phyloP scores from a whole-genome alignment of 2,329 filamentous ascomycete genomes.

The Leptodontidium sp. region DNA sequence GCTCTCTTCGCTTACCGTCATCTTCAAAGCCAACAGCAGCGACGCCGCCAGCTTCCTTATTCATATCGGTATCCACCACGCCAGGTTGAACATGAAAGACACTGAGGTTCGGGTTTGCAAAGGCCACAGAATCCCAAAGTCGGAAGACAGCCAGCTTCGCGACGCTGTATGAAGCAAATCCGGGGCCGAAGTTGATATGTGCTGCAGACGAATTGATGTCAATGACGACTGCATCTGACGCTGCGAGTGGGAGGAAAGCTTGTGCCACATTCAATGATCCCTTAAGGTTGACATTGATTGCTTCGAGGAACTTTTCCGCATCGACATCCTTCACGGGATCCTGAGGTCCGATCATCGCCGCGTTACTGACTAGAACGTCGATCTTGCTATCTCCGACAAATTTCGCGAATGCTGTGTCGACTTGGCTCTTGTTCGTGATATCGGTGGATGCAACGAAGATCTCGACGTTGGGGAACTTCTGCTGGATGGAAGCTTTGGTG shows the following conservation, averaged over 20 bases:
- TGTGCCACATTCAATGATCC: slow-evolving; percentile 47
- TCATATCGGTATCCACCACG: slow-evolving; percentile 44
- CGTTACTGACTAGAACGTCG: slow-evolving; percentile 53
- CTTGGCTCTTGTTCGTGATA: slow-evolving; percentile 44
- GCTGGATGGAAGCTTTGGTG: slow-evolving; percentile 49
- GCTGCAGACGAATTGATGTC: slow-evolving; percentile 48
- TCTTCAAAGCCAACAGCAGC: slow-evolving; percentile 41
- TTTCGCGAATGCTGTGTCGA: slow-evolving; percentile 48
- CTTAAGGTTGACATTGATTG: slow-evolving; percentile 48
- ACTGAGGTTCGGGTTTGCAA: slow-evolving; percentile 43
- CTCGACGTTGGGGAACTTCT: slow-evolving; percentile 48
- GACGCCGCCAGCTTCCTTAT: slow-evolving; percentile 40
- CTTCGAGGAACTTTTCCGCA: slow-evolving; percentile 47
- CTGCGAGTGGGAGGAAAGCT: slow-evolving; percentile 48
- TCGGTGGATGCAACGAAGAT: slow-evolving; percentile 47
- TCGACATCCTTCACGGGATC: slow-evolving; percentile 45
- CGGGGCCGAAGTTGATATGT: slow-evolving; percentile 45
- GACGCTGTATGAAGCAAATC: slow-evolving; percentile 42
- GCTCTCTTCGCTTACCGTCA: slow-evolving; percentile 42
- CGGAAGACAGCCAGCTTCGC: slow-evolving; percentile 46
- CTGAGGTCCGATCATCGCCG: slow-evolving; percentile 45
- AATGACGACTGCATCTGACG: slow-evolving; percentile 47
- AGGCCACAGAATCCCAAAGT: slow-evolving; percentile 45
- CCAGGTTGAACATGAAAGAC: slow-evolving; percentile 49
- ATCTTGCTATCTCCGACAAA: slow-evolving; percentile 47